Evolutionary conservation across 148 eudicot species (phyloP).

Genomic region (Chenopodium quinoa): DNA sequence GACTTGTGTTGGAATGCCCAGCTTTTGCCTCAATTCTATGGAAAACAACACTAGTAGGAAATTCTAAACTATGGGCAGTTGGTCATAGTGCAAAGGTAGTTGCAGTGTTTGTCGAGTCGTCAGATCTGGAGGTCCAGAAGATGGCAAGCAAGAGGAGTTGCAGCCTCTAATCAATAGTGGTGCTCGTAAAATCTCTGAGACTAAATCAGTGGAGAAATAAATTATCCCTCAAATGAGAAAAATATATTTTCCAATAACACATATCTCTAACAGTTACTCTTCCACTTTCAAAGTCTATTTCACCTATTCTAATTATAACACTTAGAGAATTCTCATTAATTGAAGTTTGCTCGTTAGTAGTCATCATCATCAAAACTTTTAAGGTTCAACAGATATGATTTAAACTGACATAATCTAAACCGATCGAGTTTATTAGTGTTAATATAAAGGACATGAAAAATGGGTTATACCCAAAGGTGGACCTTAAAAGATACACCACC

Average conservation of each 20-base stretch:
- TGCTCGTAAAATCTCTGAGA: slow-evolving; percentile 46
- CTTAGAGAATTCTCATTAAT: too few species aligned
- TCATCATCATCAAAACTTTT: too few species aligned
- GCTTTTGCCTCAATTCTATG: slow-evolving; percentile 70
- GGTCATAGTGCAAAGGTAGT: slow-evolving; percentile 88
- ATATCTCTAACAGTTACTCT: too few species aligned
- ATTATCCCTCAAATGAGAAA: neutral
- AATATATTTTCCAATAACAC: neutral
- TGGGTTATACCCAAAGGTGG: too few species aligned
- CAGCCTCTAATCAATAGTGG: slow-evolving; percentile 70
- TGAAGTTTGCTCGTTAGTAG: too few species aligned
- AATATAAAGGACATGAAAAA: too few species aligned
- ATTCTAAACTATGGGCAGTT: slow-evolving; percentile 60
- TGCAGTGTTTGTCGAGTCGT: slow-evolving; percentile 63
- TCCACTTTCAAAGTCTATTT: neutral
- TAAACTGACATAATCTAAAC: too few species aligned
- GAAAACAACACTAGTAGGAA: slow-evolving; percentile 70
- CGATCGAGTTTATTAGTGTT: too few species aligned
- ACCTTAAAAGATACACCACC: neutral
- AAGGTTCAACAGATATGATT: too few species aligned
- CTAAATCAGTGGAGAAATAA: slow-evolving; percentile 33
- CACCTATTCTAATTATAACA: neutral
- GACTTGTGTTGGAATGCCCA: slow-evolving; percentile 76
- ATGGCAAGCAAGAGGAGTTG: slow-evolving; percentile 54
- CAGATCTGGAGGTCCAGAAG: slow-evolving; percentile 45